Conservation (phyloP, 768 basidiomycete species). For the Rhizopogon sp. region DNA sequence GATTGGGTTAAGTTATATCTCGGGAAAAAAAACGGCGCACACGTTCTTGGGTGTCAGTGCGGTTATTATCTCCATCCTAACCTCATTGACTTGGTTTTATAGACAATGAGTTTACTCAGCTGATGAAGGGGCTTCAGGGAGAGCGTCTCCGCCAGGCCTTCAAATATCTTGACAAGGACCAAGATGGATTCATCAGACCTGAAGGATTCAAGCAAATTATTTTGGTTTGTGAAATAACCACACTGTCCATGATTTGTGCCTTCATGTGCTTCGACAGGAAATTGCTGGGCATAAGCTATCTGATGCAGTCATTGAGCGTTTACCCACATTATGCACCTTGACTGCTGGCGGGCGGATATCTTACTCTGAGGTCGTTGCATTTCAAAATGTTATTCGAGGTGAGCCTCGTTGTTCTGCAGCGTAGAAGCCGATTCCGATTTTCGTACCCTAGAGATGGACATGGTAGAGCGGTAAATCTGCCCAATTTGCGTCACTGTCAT, state of each 20-base stretch:
- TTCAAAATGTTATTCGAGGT: conserved; percentile 95
- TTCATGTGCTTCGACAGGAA: conserved; percentile 48
- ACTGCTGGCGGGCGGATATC: conserved; percentile 87
- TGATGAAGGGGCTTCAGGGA: conserved; percentile 98
- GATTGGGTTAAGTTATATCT: conserved; percentile 97
- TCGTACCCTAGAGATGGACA: conserved; percentile 74
- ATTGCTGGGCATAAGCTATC: conserved; percentile 97
- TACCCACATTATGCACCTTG: conserved; percentile 89
- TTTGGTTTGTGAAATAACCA: conserved; percentile 48
- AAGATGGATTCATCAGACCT: conserved; percentile 90
- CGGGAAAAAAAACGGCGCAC: conserved; percentile 86
- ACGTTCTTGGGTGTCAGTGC: conserved; percentile 84
- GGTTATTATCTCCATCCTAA: neutral
- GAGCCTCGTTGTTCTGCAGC: conserved; percentile 17
- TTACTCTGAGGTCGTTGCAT: conserved; percentile 95
- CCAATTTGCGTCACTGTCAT: neutral
- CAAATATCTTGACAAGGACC: conserved; percentile 82
- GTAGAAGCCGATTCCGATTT: conserved; percentile 4
- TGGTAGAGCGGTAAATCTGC: conserved; percentile 70
- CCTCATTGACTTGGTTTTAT: conserved; percentile 1
- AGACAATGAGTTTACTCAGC: conserved; percentile 97
- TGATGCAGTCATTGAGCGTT: conserved; percentile 83
- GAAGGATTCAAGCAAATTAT: conserved; percentile 96
- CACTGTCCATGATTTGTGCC: neutral
- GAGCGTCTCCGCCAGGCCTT: conserved; percentile 97